These are phyloP conservation scores for Saccharomycopsis amapae DNA, from an alignment of 805 yeast species.

Conservation along the genomic window DNA sequence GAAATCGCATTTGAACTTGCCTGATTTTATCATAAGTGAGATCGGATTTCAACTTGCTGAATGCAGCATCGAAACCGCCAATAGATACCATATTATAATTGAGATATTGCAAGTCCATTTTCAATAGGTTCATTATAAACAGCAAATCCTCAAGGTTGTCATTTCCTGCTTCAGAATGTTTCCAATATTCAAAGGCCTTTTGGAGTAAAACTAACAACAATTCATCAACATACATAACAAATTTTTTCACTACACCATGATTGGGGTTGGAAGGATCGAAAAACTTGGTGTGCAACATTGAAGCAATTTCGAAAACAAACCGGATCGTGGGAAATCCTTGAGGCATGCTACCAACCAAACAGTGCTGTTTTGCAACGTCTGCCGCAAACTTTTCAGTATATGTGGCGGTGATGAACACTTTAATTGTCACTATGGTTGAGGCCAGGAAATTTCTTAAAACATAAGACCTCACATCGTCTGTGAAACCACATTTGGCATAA, in stretches of 20 bases:
- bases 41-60: background rate
- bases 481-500: conserved; percentile 41
- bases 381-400: conserved; percentile 1
- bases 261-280: conserved; percentile 16
- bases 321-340: conserved; percentile 12
- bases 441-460: conserved; percentile 16
- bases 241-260: background rate
- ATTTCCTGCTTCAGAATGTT: conserved; percentile 10
- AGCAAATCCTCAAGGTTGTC: conserved; percentile 10
- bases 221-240: conserved; percentile 11
- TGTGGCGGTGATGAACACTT: conserved; percentile 1
- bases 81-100: conserved; percentile 3
- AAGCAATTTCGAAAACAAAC: conserved; percentile 13
- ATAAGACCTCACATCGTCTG: conserved; percentile 36
- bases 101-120: conserved; percentile 18
- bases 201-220: conserved; percentile 4
- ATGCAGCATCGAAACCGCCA: conserved; percentile 1
- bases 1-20: conserved; percentile 13
- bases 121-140: conserved; percentile 15
- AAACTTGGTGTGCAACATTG: conserved; percentile 7
- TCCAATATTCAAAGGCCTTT: conserved; percentile 18
- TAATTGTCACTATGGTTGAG: conserved; percentile 2
- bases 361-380: conserved; percentile 10
- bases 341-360: background rate
- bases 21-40: conserved; percentile 16